phyloP scores from a whole-genome alignment of 1,139 yeast genomes.

The Taphrina flavorubra region DNA sequence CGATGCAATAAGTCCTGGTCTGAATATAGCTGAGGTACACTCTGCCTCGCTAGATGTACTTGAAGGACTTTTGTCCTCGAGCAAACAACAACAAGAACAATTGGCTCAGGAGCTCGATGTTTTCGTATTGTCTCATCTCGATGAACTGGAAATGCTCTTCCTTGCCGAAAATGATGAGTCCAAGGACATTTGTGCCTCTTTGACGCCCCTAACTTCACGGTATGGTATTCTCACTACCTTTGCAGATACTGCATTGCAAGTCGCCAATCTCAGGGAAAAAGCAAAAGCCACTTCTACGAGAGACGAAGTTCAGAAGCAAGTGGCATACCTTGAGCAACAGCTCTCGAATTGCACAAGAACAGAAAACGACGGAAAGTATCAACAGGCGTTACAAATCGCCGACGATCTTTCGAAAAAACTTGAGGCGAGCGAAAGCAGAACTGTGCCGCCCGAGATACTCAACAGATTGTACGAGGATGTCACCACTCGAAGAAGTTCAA shows the following conservation, averaged over 20 bases:
- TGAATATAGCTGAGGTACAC: background rate
- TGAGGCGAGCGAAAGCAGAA: background rate
- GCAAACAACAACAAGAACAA: constrained; percentile 3
- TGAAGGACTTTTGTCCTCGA: constrained; percentile 4
- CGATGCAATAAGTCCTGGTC: background rate
- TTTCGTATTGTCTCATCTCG: constrained; percentile 5
- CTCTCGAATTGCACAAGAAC: background rate
- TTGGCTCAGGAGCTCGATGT: constrained; percentile 10
- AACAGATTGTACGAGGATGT: background rate
- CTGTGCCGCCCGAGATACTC: background rate
- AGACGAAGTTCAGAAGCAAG: constrained; percentile 2
- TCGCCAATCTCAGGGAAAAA: background rate
- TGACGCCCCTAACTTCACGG: background rate
- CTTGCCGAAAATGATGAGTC: background rate
- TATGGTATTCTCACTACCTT: background rate
- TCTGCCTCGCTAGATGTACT: constrained; percentile 20
- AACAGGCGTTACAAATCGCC: background rate
- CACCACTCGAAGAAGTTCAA: background rate
- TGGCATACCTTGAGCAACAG: background rate
- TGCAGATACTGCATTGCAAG: background rate
- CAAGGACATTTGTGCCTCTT: background rate
- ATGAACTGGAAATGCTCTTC: constrained; percentile 1
- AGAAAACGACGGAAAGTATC: background rate
- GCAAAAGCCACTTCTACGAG: background rate
- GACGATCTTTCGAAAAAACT: background rate